A percentile compares a stretch with the other conserved stretches of the same genome.
Conservation (phyloP, 495 filamentous ascomycete species). For the Penicillium cataractarum region DNA sequence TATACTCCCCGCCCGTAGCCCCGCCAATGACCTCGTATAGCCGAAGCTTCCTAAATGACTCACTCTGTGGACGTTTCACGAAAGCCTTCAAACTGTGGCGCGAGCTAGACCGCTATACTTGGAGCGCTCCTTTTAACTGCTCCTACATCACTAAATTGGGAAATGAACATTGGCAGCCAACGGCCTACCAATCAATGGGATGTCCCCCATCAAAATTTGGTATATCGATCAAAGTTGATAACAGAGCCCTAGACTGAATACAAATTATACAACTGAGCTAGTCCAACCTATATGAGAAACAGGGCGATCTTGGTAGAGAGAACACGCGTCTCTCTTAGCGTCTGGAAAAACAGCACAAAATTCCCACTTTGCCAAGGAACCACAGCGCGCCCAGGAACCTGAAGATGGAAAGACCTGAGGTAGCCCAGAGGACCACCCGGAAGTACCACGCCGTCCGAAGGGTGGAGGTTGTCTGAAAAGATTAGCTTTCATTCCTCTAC, state of each 20-base stretch:
- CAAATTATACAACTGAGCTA: neutral
- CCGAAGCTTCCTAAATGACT: neutral
- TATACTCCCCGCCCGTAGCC: neutral
- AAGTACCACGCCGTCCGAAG: constrained; percentile 76
- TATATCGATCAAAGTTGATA: neutral
- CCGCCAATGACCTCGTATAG: constrained; percentile 3
- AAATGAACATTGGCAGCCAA: neutral
- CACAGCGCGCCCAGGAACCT: constrained; percentile 82
- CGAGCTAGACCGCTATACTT: neutral
- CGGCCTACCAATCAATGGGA: neutral
- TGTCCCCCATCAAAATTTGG: neutral
- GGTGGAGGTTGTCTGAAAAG: constrained; percentile 43
- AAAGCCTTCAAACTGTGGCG: neutral
- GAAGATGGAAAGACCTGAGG: constrained; percentile 71
- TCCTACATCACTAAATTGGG: neutral
- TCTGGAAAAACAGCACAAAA: constrained; percentile 73
- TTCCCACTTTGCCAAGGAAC: constrained; percentile 80
- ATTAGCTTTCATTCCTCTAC: neutral
- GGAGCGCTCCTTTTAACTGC: neutral
- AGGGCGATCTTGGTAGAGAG: neutral
- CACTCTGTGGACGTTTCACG: neutral
- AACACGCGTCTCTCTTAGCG: neutral
- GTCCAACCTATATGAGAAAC: neutral
- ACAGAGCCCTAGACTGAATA: neutral
- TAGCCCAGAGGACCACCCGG: constrained; percentile 77